Evolutionary conservation across 2,329 filamentous ascomycete genomes (phyloP).

Genomic region (Fusarium sp.): DNA sequence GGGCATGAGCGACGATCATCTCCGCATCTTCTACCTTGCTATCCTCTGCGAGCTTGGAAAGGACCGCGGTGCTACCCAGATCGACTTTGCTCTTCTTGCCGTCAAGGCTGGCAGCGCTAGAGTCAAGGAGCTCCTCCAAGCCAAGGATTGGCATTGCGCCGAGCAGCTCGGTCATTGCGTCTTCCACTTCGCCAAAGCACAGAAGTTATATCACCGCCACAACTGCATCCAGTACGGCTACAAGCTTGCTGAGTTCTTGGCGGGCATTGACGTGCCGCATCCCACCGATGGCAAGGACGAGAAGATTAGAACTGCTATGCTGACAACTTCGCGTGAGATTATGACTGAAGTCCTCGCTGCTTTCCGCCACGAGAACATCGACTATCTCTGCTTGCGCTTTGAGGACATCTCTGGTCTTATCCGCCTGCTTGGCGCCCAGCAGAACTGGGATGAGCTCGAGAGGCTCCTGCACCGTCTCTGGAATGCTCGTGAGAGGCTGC

Average conservation of each 20-base stretch:
- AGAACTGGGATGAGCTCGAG: slow-evolving; percentile 63
- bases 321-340: slow-evolving; percentile 44
- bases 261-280: slow-evolving; percentile 57
- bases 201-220: slow-evolving; percentile 59
- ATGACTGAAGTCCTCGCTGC: slow-evolving; percentile 58
- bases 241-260: slow-evolving; percentile 61
- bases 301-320: slow-evolving; percentile 35
- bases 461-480: slow-evolving; percentile 45
- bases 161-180: slow-evolving; percentile 60
- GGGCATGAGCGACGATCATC: slow-evolving; percentile 50
- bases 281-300: slow-evolving; percentile 53
- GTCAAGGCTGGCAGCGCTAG: slow-evolving; percentile 52
- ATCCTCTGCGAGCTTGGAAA: slow-evolving; percentile 58
- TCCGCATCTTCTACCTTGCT: slow-evolving; percentile 58
- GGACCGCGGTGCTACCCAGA: slow-evolving; percentile 50
- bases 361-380: slow-evolving; percentile 60
- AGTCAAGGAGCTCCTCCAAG: slow-evolving; percentile 57
- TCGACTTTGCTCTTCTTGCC: slow-evolving; percentile 58
- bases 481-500: slow-evolving; percentile 41
- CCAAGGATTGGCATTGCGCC: slow-evolving; percentile 58
- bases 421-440: slow-evolving; percentile 63
- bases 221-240: slow-evolving; percentile 61
- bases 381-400: slow-evolving; percentile 60
- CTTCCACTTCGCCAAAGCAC: slow-evolving; percentile 60
- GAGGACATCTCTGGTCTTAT: slow-evolving; percentile 63